Conservation (phyloP, 2,329 filamentous ascomycete species). For the Tolypocladium ophioglossoides region DNA sequence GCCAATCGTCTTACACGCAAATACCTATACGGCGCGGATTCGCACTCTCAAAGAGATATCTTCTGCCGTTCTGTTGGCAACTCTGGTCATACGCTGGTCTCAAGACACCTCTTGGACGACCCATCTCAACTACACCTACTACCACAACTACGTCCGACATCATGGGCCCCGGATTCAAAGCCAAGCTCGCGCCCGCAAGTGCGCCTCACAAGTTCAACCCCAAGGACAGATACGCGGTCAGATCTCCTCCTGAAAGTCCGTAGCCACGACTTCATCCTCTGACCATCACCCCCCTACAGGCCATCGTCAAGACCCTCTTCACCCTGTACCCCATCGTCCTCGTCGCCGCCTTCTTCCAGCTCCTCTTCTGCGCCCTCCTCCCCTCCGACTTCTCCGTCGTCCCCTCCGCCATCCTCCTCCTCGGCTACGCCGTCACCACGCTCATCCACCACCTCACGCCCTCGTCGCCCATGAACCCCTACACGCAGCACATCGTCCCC, state of each 20-base stretch:
- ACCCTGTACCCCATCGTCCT: constrained; percentile 20
- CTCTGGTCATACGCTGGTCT: too few relatives aligned
- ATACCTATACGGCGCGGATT: background rate
- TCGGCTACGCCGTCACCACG: constrained; percentile 20
- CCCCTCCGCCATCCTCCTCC: constrained; percentile 17
- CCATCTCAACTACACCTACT: too few relatives aligned
- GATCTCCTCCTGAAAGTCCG: background rate
- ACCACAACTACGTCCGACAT: background rate
- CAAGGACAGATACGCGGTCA: background rate
- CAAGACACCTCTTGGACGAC: too few relatives aligned
- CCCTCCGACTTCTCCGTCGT: constrained; percentile 24
- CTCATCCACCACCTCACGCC: constrained; percentile 11
- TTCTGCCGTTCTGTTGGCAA: too few relatives aligned
- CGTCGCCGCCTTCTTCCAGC: constrained; percentile 24
- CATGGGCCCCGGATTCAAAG: constrained; percentile 9
- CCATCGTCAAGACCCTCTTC: constrained; percentile 21
- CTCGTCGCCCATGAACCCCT: constrained; percentile 3
- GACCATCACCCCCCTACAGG: background rate
- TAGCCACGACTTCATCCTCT: background rate
- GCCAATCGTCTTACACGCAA: background rate
- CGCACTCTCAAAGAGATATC: too few relatives aligned
- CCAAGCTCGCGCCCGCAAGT: constrained; percentile 12
- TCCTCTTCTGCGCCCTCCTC: constrained; percentile 19
- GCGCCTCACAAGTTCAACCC: constrained; percentile 5
- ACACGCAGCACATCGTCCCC: constrained; percentile 14